A percentile compares a stretch with the other conserved stretches of the same genome.
Evolutionary conservation across 345 rosid genomes (phyloP).

Genomic region (Pistacia atlantica): DNA sequence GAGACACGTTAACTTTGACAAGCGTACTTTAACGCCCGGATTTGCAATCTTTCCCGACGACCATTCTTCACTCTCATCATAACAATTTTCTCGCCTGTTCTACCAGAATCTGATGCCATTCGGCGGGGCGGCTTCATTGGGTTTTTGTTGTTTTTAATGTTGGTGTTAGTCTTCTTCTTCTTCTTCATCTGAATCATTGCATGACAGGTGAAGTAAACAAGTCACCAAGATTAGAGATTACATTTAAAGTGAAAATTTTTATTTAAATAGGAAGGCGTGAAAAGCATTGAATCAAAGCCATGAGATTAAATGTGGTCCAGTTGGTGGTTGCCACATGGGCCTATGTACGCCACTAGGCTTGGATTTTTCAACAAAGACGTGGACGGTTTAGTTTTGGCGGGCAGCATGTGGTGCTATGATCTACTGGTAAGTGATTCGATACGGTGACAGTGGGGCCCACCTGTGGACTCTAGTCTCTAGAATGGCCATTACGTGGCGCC

Average conservation of each 20-base stretch:
- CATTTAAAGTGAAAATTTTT: too few relatives aligned
- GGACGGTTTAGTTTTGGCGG: constrained; percentile 22
- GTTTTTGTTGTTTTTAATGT: not conserved
- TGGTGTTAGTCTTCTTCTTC: not conserved
- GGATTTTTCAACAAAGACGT: constrained; percentile 34
- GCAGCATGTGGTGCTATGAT: constrained; percentile 44
- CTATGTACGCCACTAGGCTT: not conserved
- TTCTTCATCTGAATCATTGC: constrained; percentile 16
- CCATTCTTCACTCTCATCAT: constrained; percentile 19
- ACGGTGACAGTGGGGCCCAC: constrained; percentile 18
- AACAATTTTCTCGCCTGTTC: constrained; percentile 19
- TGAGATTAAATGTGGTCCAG: constrained; percentile 7
- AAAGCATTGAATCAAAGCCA: constrained; percentile 31
- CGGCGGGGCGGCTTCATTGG: not conserved
- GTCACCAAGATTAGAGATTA: too few relatives aligned
- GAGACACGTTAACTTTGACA: constrained; percentile 6
- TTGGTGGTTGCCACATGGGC: constrained; percentile 42
- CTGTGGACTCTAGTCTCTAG: constrained; percentile 4
- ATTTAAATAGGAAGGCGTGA: not conserved
- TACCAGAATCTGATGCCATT: constrained; percentile 19
- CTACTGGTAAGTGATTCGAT: constrained; percentile 13
- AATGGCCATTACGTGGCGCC: constrained; percentile 35
- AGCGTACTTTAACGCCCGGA: constrained; percentile 33
- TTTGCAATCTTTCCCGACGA: constrained; percentile 37
- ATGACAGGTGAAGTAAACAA: not conserved